These are phyloP conservation scores for Quercus berberidifolia DNA, from an alignment of 306 rosid species.

Conservation along the genomic window DNA sequence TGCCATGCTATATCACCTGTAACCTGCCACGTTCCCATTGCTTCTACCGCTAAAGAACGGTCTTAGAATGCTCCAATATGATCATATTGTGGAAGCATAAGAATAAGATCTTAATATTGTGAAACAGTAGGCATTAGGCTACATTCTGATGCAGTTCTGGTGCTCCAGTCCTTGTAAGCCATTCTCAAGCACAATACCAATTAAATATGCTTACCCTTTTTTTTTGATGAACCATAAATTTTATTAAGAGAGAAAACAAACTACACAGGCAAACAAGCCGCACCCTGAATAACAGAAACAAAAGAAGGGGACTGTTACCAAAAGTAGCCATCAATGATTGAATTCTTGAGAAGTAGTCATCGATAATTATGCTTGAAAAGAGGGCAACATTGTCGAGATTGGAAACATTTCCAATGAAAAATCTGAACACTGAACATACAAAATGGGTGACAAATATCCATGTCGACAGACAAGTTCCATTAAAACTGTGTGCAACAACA, in stretches of 20 bases:
- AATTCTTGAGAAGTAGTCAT: background rate
- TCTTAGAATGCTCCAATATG: no score
- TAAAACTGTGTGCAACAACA: slow-evolving; percentile 28
- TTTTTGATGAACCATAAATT: no score
- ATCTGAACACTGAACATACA: slow-evolving; percentile 27
- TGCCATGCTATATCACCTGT: no score
- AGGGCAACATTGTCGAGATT: slow-evolving; percentile 20
- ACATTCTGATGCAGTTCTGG: background rate
- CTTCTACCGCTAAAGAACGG: no score
- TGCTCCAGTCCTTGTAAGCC: background rate
- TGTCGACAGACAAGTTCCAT: slow-evolving; percentile 23
- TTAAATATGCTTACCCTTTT: no score
- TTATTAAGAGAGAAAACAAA: no score
- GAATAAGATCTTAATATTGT: no score
- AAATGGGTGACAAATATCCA: slow-evolving; percentile 12
- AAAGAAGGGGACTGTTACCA: no score
- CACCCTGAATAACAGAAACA: no score
- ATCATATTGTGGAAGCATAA: no score
- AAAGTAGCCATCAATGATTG: background rate
- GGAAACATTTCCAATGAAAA: slow-evolving; percentile 27
- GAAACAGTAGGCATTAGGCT: background rate
- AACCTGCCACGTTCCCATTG: no score
- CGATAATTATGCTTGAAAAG: slow-evolving; percentile 21
- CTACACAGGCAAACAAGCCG: no score
- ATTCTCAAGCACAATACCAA: background rate